Evolutionary conservation across 306 rosid species (phyloP).

Genomic region (Cicer chorassanicum): DNA sequence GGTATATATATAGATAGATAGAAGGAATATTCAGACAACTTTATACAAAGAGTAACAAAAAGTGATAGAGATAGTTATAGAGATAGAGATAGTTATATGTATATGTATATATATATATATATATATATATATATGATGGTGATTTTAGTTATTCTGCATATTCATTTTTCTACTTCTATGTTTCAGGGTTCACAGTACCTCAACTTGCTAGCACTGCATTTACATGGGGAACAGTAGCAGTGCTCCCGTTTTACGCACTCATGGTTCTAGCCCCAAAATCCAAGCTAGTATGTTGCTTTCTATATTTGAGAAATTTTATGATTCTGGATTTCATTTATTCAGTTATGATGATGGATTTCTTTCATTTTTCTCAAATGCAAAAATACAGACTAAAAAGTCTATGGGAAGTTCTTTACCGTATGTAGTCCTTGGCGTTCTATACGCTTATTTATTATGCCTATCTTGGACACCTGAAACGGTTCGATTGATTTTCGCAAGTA

Average conservation of each 20-base stretch:
- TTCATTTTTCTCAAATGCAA: slow-evolving; percentile 41
- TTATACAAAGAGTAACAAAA: background rate
- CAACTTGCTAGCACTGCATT: slow-evolving; percentile 78
- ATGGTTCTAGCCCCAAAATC: slow-evolving; percentile 95
- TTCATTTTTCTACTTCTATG: slow-evolving; percentile 36
- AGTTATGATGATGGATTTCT: slow-evolving; percentile 26
- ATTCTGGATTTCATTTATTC: background rate
- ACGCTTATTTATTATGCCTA: slow-evolving; percentile 80
- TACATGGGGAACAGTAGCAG: slow-evolving; percentile 83
- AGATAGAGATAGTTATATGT: background rate
- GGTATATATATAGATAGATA: background rate
- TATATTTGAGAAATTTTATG: slow-evolving; percentile 27
- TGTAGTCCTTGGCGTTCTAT: slow-evolving; percentile 75
- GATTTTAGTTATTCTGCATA: background rate
- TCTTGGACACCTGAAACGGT: slow-evolving; percentile 95
- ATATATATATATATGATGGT: background rate
- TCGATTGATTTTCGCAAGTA: slow-evolving; percentile 71
- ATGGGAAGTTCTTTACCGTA: slow-evolving; percentile 77
- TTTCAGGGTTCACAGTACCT: slow-evolving; percentile 70
- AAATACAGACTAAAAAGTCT: slow-evolving; percentile 75
- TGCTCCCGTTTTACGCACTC: slow-evolving; percentile 90
- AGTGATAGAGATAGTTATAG: slow-evolving; percentile 2
- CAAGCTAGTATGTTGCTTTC: slow-evolving; percentile 62
- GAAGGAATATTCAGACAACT: background rate
- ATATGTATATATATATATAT: background rate